phyloP scores from a whole-genome alignment of 2,329 filamentous ascomycete species.

The Fusarium sp. region DNA sequence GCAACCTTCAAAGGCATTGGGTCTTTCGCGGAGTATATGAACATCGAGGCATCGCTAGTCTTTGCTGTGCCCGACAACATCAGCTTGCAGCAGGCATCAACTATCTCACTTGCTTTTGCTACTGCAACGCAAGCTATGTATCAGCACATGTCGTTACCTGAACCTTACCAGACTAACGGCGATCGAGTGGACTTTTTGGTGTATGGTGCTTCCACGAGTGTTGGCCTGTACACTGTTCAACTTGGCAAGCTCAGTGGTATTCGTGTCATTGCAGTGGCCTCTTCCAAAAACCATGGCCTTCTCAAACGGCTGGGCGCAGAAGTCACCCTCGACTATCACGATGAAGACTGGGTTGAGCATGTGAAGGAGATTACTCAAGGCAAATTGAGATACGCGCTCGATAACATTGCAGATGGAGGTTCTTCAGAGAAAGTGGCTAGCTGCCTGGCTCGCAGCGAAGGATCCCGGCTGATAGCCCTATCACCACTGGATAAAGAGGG shows the following conservation, averaged over 20 bases:
- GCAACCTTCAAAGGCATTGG: background rate
- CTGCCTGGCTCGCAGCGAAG: background rate
- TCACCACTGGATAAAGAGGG: background rate
- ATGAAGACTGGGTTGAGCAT: background rate
- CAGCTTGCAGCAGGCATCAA: conserved; percentile 10
- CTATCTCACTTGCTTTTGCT: conserved; percentile 11
- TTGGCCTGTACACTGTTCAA: conserved; percentile 12
- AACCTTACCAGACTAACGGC: accelerated
- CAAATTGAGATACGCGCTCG: background rate
- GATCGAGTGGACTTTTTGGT: background rate
- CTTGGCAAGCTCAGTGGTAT: background rate
- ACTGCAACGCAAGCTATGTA: conserved; percentile 10
- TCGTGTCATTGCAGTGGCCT: conserved; percentile 10
- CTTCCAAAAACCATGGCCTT: background rate
- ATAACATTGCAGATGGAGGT: background rate
- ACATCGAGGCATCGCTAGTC: conserved; percentile 1
- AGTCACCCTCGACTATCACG: background rate
- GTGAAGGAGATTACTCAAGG: background rate
- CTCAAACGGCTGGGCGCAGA: background rate
- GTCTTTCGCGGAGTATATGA: conserved; percentile 5
- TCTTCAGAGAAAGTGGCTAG: background rate
- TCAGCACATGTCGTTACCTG: background rate
- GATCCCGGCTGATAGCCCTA: background rate
- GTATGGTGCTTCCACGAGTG: conserved; percentile 16
- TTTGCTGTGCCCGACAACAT: background rate